These are phyloP conservation scores for Saccharomyces hybrid DNA, from an alignment of 1,139 yeast species.

Conservation along the genomic window DNA sequence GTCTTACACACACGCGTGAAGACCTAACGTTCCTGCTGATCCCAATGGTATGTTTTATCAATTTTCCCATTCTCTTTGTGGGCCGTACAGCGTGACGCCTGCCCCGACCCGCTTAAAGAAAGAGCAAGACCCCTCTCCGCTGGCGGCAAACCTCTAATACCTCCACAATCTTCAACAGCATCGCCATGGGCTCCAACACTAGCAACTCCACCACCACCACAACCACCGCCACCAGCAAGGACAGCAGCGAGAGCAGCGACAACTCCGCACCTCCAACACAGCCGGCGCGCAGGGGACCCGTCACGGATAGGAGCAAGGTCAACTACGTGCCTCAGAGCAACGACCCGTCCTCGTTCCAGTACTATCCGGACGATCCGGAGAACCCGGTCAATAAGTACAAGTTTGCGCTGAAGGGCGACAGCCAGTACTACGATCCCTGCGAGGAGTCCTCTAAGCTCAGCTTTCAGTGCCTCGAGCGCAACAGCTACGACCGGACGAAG, in stretches of 20 bases:
- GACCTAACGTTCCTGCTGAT: conserved; percentile 4
- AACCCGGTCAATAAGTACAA: conserved; percentile 31
- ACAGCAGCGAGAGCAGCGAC: not conserved
- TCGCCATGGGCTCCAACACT: not conserved
- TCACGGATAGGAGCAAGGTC: conserved; percentile 18
- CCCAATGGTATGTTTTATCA: conserved; percentile 5
- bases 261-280: not conserved
- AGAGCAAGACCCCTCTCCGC: not conserved
- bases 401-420: conserved; percentile 54
- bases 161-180: not conserved
- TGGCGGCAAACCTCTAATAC: not conserved
- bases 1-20: not conserved
- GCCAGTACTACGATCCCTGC: conserved; percentile 88
- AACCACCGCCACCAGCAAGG: not conserved
- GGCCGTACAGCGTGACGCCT: not conserved
- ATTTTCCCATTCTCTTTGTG: conserved; percentile 1
- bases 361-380: conserved; percentile 69
- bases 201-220: not conserved
- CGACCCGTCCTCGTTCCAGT: conserved; percentile 36
- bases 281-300: conserved; percentile 3
- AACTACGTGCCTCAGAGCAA: conserved; percentile 21
- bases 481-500: conserved; percentile 65
- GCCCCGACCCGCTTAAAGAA: not conserved
- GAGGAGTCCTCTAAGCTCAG: conserved; percentile 84
- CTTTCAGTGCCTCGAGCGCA: conserved; percentile 65